Conservation (phyloP, 2,329 filamentous ascomycete genomes). For the Dactylellina leptospora region DNA sequence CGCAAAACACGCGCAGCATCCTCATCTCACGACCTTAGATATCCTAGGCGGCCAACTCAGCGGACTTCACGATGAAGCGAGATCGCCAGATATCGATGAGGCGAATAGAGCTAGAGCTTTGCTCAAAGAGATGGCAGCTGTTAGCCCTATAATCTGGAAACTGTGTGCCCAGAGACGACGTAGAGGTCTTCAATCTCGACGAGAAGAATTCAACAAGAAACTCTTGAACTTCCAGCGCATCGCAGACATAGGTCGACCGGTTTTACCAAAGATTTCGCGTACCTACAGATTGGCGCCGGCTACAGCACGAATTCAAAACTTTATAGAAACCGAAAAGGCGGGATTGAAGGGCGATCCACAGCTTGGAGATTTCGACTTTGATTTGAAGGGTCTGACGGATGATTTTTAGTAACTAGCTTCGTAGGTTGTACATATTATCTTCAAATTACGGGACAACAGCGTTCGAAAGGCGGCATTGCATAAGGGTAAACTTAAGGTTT, state of each 20-base stretch:
- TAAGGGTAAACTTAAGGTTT: too few relatives aligned
- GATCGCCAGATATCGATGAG: conserved; percentile 1
- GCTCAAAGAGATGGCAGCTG: background rate
- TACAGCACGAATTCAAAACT: conserved; percentile 6
- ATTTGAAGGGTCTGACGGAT: background rate
- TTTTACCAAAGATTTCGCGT: conserved; percentile 19
- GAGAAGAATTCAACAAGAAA: conserved; percentile 18
- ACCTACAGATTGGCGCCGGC: conserved; percentile 4
- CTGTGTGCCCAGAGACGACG: conserved; percentile 13
- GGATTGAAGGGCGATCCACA: background rate
- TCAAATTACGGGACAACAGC: too few relatives aligned
- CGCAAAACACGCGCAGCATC: conserved; percentile 39
- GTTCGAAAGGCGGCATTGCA: too few relatives aligned
- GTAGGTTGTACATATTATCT: background rate
- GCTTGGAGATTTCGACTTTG: conserved; percentile 15
- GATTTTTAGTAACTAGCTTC: background rate
- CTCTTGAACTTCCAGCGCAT: conserved; percentile 23
- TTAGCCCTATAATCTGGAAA: conserved; percentile 20
- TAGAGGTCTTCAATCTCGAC: background rate
- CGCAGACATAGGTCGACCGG: background rate
- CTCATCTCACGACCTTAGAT: conserved; percentile 27
- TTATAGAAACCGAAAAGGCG: background rate
- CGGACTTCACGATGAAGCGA: conserved; percentile 4
- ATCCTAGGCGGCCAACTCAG: conserved; percentile 27
- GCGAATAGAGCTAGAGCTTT: conserved; percentile 16